These are phyloP conservation scores for Teunomyces kruisii DNA, from an alignment of 805 yeast species.

Conservation along the genomic window DNA sequence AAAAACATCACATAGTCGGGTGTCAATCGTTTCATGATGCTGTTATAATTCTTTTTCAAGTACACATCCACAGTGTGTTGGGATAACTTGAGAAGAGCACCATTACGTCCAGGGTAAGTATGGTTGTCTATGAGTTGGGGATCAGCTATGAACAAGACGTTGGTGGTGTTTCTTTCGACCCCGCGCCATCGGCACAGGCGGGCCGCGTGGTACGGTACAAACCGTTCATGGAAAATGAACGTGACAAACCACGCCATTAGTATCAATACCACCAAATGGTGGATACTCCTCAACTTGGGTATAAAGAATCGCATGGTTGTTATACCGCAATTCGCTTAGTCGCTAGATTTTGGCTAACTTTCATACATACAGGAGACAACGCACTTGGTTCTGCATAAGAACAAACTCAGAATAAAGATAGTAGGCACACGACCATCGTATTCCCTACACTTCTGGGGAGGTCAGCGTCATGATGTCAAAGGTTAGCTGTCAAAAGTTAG, in stretches of 20 bases:
- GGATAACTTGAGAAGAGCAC: constrained; percentile 28
- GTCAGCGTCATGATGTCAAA: too few species aligned
- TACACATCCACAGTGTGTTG: constrained; percentile 43
- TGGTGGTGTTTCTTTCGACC: constrained; percentile 14
- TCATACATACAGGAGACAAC: neutral
- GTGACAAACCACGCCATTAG: constrained; percentile 27
- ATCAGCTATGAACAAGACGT: constrained; percentile 40
- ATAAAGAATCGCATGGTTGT: constrained; percentile 8
- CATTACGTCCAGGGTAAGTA: constrained; percentile 42
- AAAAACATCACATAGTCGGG: constrained; percentile 41
- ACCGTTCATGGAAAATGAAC: constrained; percentile 34
- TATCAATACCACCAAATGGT: constrained; percentile 25
- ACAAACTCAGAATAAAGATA: neutral
- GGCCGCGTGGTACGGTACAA: constrained; percentile 27
- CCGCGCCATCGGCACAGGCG: constrained; percentile 33
- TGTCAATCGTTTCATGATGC: constrained; percentile 26
- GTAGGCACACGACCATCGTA: neutral
- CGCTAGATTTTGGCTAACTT: neutral
- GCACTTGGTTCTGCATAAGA: neutral
- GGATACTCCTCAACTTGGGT: constrained; percentile 26
- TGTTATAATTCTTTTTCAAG: constrained; percentile 36
- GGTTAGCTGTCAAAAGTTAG: too few species aligned
- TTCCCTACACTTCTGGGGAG: too few species aligned
- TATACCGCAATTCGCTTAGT: neutral
- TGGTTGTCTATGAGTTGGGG: constrained; percentile 46